phyloP scores from a whole-genome alignment of 2,329 filamentous ascomycete species.

The Volutella citrinella region DNA sequence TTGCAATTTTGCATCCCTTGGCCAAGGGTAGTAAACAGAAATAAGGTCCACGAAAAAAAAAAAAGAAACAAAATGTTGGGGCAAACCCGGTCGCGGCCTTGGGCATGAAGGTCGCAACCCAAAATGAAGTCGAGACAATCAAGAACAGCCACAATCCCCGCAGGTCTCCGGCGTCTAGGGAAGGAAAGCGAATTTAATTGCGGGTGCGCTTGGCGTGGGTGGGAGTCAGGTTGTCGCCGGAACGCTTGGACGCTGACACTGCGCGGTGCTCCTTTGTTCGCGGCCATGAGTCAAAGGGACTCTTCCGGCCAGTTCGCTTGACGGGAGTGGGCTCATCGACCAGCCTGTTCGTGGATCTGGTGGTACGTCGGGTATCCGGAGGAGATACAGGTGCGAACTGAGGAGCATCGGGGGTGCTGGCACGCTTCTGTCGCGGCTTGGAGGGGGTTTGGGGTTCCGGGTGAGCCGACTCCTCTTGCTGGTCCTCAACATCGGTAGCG shows the following conservation, averaged over 20 bases:
- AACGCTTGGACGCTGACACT: constrained; percentile 46
- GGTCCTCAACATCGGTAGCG: constrained; percentile 55
- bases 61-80: too few relatives aligned
- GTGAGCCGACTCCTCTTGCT: constrained; percentile 24
- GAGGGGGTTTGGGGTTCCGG: constrained; percentile 35
- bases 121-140: constrained; percentile 9
- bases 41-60: too few relatives aligned
- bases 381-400: constrained; percentile 59
- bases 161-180: too few relatives aligned
- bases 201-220: constrained; percentile 35
- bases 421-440: constrained; percentile 26
- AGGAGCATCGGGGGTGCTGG: constrained; percentile 52
- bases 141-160: too few relatives aligned
- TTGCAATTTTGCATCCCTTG: too few relatives aligned
- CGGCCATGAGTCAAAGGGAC: constrained; percentile 67
- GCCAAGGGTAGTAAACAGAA: too few relatives aligned
- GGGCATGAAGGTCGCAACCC: constrained; percentile 1
- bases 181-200: constrained; percentile 20
- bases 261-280: constrained; percentile 57
- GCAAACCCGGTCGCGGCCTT: constrained; percentile 3
- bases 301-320: constrained; percentile 40
- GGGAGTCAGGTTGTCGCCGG: constrained; percentile 29
- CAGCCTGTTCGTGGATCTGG: constrained; percentile 53
- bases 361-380: constrained; percentile 59
- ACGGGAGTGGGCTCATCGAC: constrained; percentile 39